phyloP scores from a whole-genome alignment of 2,329 filamentous ascomycete species.

The Neurospora sp. region DNA sequence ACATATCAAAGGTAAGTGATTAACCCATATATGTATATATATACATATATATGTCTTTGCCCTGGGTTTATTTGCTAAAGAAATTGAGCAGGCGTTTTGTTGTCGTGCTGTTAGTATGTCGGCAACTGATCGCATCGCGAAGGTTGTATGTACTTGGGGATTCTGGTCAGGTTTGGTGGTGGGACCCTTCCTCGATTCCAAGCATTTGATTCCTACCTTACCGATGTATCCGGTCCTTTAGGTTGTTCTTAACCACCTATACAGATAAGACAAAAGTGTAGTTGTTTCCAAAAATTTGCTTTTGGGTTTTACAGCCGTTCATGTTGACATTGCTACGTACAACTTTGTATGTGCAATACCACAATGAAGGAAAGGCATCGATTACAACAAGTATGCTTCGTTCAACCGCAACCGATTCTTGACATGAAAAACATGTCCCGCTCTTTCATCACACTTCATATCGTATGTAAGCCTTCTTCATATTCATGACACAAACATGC shows the following conservation, averaged over 20 bases:
- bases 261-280: not conserved
- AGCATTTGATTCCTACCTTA: not conserved
- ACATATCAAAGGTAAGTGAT: too few relatives aligned
- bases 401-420: not conserved
- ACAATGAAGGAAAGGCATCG: not conserved
- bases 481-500: conserved; percentile 2
- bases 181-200: too few relatives aligned
- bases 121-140: not conserved
- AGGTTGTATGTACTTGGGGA: too few relatives aligned
- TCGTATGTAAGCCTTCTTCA: conserved; percentile 6
- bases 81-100: not conserved
- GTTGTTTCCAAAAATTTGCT: not conserved
- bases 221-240: not conserved
- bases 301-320: not conserved
- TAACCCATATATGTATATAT: too few relatives aligned
- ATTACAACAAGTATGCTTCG: not conserved
- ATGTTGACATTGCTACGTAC: not conserved
- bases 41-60: too few relatives aligned
- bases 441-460: not conserved
- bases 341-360: not conserved
- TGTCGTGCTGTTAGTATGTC: not conserved
- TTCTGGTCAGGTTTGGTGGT: too few relatives aligned
- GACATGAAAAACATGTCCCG: not conserved
- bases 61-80: too few relatives aligned
- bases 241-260: too few relatives aligned